Evolutionary conservation across 2,329 filamentous ascomycete species (phyloP).

Genomic region (Fusarium buxicola): DNA sequence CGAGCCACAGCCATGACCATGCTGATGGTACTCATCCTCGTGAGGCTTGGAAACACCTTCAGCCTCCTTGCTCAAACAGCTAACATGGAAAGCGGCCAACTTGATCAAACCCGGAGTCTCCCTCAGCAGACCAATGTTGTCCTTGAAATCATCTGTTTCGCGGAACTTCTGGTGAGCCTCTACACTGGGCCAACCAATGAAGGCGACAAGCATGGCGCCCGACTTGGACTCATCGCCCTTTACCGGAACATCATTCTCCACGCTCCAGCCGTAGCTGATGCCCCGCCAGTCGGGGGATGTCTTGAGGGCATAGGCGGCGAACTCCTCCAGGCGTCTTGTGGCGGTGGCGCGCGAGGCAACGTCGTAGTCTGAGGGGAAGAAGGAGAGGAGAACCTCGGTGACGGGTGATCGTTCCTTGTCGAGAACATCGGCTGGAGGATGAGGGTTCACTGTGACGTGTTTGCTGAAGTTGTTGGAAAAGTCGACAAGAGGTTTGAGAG

Average conservation of each 20-base stretch:
- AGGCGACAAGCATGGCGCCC: conserved; percentile 40
- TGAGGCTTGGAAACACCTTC: conserved; percentile 15
- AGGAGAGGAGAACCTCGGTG: conserved; percentile 39
- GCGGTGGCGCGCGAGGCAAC: conserved; percentile 33
- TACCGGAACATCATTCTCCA: conserved; percentile 49
- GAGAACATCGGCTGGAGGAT: conserved; percentile 39
- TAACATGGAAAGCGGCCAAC: conserved; percentile 39
- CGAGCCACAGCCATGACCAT: conserved; percentile 27
- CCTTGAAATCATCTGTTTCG: conserved; percentile 51
- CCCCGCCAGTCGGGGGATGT: conserved; percentile 37
- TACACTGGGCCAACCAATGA: conserved; percentile 54
- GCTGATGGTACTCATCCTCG: conserved; percentile 25
- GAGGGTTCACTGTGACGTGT: conserved; percentile 39
- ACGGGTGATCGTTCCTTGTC: conserved; percentile 33
- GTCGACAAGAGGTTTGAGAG: conserved; percentile 30
- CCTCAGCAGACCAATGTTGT: conserved; percentile 45
- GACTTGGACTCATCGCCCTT: conserved; percentile 44
- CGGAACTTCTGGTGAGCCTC: conserved; percentile 53
- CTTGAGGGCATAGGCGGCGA: conserved; percentile 32
- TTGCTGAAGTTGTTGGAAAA: conserved; percentile 35
- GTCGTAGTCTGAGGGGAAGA: conserved; percentile 39
- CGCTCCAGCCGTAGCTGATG: conserved; percentile 48
- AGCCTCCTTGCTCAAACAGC: conserved; percentile 32
- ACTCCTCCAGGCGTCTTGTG: conserved; percentile 31
- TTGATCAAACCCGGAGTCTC: conserved; percentile 40